Conservation (phyloP, 2,329 filamentous ascomycete species). For the Microthyrium microscopicum region DNA sequence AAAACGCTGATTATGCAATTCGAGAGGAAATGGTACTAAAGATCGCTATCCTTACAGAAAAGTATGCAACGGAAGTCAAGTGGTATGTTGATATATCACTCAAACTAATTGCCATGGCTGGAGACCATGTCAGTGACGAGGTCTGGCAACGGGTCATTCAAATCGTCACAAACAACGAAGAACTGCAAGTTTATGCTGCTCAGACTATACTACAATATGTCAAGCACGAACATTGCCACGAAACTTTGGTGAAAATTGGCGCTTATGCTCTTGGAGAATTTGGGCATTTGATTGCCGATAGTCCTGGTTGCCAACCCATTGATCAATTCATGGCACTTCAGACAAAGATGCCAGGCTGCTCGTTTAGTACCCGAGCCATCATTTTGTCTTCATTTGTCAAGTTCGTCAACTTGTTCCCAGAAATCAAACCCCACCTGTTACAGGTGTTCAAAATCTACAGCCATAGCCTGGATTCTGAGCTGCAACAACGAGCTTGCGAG, state of each 20-base stretch:
- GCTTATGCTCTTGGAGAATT: conserved; percentile 94
- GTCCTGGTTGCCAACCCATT: conserved; percentile 80
- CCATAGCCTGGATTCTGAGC: conserved; percentile 83
- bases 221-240: conserved; percentile 85
- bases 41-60: conserved; percentile 94
- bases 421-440: conserved; percentile 90
- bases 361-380: conserved; percentile 79
- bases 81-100: conserved; percentile 99
- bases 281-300: conserved; percentile 88
- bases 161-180: conserved; percentile 98
- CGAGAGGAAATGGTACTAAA: conserved; percentile 98
- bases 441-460: conserved; percentile 85
- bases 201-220: conserved; percentile 86
- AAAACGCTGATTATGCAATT: conserved; percentile 94
- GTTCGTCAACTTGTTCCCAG: conserved; percentile 94
- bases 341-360: conserved; percentile 74
- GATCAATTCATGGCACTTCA: conserved; percentile 93
- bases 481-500: conserved; percentile 92
- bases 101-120: conserved; percentile 85
- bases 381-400: conserved; percentile 93
- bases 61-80: conserved; percentile 94
- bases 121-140: conserved; percentile 96
- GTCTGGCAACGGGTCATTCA: conserved; percentile 98
- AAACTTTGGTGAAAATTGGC: conserved; percentile 94
- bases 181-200: conserved; percentile 89